Evolutionary conservation across 2,329 filamentous ascomycete genomes (phyloP), one percentile per base, ranked within the genome.

Genomic region (Verticillium klebahnii): DNA sequence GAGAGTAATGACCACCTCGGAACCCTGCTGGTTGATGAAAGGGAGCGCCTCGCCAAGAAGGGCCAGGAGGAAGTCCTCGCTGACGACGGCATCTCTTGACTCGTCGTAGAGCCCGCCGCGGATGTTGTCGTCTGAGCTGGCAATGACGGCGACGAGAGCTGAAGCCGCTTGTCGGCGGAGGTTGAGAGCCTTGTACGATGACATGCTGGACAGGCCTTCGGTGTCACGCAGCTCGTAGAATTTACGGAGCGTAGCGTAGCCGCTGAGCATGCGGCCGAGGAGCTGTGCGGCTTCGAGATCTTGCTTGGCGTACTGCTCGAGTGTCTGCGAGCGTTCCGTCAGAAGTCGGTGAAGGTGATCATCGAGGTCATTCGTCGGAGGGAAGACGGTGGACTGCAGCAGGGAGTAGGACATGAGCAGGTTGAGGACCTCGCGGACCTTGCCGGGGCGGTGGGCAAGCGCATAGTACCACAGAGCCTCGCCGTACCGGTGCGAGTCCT

Each of bases 391-490:
- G 1, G 93, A 97, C 68, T 96, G 91, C 54, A 96, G 84, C 17
- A 98, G 83, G 56, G 90, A 97, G 73, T 93, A 90, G 2, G 92
- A 92, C 68, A 93, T 94, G 59, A 98, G 86, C 3, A 95, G 85
- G 71, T 96, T 91, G 54, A 97, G 83, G 23, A 97, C 90, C 65
- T 93, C 88, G 69, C 91, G 91, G 59, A 97, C 89, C 74, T 94
- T 96, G 65, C 84, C 81, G 1, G 86, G 79, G 31, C 89, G 86
- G 70, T 96, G 93, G 3, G 93, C 91, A 14, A 96, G 86, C 29
- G 94, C 90, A 73, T 95, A 98, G 79, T 96, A 97, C 77, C 95
- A 89, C 23, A 98, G 82, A 1, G 92, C 91, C 66, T 94, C 87
- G 60, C 94, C 94, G 68, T 94, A 97, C 60, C 89, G 85, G 68